Conservation (phyloP, 441 rosid species). For the Pelargonium australe region DNA sequence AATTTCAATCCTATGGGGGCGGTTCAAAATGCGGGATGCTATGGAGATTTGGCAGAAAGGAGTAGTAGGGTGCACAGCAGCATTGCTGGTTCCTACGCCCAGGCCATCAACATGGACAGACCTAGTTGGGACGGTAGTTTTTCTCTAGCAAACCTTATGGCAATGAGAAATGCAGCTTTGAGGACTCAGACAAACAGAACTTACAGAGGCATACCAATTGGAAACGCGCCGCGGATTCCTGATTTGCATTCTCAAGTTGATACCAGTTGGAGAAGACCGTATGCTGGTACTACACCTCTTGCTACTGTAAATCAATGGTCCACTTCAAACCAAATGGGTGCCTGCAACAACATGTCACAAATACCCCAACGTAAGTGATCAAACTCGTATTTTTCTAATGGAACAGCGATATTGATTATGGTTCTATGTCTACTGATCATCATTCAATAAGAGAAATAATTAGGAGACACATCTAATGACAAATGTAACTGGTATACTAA, state of each 20-base stretch:
- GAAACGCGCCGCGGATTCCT: constrained; percentile 20
- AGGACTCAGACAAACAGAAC: constrained; percentile 21
- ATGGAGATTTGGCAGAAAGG: constrained; percentile 17
- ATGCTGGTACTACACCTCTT: constrained; percentile 7
- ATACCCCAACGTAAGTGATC: constrained; percentile 37
- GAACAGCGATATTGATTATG: not conserved
- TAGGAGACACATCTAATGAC: not conserved
- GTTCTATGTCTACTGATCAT: constrained; percentile 2
- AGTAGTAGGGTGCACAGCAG: constrained; percentile 28
- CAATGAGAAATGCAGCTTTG: constrained; percentile 26
- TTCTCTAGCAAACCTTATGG: constrained; percentile 27
- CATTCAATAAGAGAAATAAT: not conserved
- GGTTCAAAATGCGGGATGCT: constrained; percentile 23
- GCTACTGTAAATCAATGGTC: constrained; percentile 27
- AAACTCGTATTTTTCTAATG: constrained; percentile 10
- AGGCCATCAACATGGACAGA: constrained; percentile 20
- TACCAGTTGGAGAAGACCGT: constrained; percentile 19
- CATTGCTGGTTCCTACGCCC: constrained; percentile 32
- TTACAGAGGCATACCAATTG: constrained; percentile 20
- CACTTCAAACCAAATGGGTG: constrained; percentile 1
- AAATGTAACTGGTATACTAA: not conserved
- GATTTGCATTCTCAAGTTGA: constrained; percentile 31
- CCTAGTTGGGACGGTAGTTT: constrained; percentile 18
- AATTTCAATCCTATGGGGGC: constrained; percentile 23
- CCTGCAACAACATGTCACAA: constrained; percentile 21